Conservation (phyloP, 2,329 filamentous ascomycete species). For the Penicillium sp. region DNA sequence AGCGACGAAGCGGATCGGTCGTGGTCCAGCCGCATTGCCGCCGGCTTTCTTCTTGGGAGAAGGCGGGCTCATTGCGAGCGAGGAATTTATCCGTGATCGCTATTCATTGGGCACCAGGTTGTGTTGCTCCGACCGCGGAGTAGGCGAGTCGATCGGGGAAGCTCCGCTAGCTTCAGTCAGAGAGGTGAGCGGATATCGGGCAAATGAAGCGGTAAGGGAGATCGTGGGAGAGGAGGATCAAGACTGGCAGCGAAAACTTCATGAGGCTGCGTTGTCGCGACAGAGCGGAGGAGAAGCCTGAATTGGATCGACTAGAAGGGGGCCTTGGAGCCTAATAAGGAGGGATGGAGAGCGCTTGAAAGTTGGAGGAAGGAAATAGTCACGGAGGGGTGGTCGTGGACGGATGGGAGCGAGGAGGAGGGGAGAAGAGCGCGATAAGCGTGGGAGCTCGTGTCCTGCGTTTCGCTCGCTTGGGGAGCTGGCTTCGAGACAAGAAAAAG, state of each 20-base stretch:
- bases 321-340: slow-evolving; percentile 22
- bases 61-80: slow-evolving; percentile 45
- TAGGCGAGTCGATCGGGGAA: slow-evolving; percentile 1
- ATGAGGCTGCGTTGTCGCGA: slow-evolving; percentile 13
- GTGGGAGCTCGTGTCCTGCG: not conserved
- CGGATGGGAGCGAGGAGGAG: not conserved
- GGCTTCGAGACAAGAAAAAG: not conserved
- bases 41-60: slow-evolving; percentile 41
- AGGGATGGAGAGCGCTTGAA: slow-evolving; percentile 13
- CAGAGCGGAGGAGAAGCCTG: not conserved
- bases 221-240: slow-evolving; percentile 14
- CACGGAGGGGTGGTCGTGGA: slow-evolving; percentile 10
- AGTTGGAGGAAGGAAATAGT: not conserved
- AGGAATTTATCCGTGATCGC: slow-evolving; percentile 35
- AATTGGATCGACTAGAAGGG: slow-evolving; percentile 7
- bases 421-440: not conserved
- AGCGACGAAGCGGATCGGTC: slow-evolving; percentile 74
- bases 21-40: slow-evolving; percentile 34
- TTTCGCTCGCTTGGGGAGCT: not conserved
- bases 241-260: slow-evolving; percentile 17
- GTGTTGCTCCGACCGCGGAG: not conserved
- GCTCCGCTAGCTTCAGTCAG: slow-evolving; percentile 3
- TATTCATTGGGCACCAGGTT: slow-evolving; percentile 34
- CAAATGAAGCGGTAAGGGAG: slow-evolving; percentile 17
- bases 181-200: slow-evolving; percentile 3